Evolutionary conservation across 441 rosid species (phyloP).

Genomic region (Corymbia citriodora): DNA sequence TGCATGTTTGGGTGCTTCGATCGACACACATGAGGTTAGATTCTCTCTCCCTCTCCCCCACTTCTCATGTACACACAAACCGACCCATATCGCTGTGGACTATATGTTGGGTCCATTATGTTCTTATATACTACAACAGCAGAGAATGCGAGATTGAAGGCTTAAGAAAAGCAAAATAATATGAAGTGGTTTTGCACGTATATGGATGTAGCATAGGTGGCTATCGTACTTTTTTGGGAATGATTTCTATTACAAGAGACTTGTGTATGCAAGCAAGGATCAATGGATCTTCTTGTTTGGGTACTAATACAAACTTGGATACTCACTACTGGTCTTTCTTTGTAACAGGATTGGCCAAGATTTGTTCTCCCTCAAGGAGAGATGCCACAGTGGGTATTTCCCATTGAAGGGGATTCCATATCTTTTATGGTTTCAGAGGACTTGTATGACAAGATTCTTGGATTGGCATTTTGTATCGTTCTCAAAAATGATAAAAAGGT

Average conservation of each 20-base stretch:
- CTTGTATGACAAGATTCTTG: neutral
- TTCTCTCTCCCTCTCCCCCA: neutral
- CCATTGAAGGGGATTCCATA: accelerated
- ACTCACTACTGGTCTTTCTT: neutral
- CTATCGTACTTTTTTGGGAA: neutral
- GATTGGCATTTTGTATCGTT: neutral
- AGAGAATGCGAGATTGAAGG: neutral
- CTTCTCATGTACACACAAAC: neutral
- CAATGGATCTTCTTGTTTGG: neutral
- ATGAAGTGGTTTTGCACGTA: neutral
- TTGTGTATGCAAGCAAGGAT: neutral
- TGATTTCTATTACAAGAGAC: neutral
- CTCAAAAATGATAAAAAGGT: too few relatives aligned
- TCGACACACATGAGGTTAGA: accelerated
- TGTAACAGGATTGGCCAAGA: neutral
- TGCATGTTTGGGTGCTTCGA: too few relatives aligned
- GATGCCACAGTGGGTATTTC: neutral
- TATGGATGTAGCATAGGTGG: neutral
- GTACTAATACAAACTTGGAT: neutral
- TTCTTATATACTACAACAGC: neutral
- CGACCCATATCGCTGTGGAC: neutral
- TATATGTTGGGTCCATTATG: accelerated
- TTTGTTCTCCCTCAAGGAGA: neutral
- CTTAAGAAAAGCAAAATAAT: neutral
- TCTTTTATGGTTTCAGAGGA: neutral